phyloP scores from a whole-genome alignment of 2,329 filamentous ascomycete genomes.

The Aspergillus hortae region DNA sequence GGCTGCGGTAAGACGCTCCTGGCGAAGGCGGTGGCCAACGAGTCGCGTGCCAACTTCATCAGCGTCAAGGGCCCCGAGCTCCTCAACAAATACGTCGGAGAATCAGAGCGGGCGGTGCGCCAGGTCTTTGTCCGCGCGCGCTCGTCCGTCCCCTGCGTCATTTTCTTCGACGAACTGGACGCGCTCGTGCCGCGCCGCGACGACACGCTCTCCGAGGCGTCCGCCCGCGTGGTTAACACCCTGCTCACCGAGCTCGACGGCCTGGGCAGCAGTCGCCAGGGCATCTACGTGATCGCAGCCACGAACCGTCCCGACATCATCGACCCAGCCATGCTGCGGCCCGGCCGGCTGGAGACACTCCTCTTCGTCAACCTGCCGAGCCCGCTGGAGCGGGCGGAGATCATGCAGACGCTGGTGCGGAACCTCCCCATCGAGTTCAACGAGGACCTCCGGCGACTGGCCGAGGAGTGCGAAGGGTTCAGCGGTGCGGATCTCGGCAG shows the following conservation, averaged over 20 bases:
- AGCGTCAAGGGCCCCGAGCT: constrained; percentile 95
- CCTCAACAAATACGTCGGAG: constrained; percentile 95
- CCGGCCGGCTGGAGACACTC: constrained; percentile 81
- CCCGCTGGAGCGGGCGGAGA: constrained; percentile 75
- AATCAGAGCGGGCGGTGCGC: constrained; percentile 87
- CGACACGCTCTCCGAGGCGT: constrained; percentile 73
- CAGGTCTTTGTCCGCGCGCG: constrained; percentile 88
- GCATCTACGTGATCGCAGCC: constrained; percentile 91
- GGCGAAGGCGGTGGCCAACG: constrained; percentile 92
- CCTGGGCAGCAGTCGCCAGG: constrained; percentile 66
- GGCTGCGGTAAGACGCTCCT: constrained; percentile 96
- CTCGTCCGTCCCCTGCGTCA: constrained; percentile 82
- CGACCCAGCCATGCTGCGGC: constrained; percentile 88
- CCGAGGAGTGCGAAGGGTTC: constrained; percentile 71
- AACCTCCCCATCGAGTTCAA: constrained; percentile 51
- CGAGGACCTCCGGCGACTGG: constrained; percentile 60
- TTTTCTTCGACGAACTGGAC: constrained; percentile 98
- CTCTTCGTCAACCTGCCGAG: constrained; percentile 86
- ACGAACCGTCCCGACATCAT: constrained; percentile 97
- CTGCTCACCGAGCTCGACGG: constrained; percentile 93
- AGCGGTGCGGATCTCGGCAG: constrained; percentile 65
- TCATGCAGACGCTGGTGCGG: constrained; percentile 64
- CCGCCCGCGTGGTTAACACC: constrained; percentile 87
- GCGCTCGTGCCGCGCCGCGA: constrained; percentile 84
- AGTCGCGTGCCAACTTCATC: constrained; percentile 96